phyloP scores from a whole-genome alignment of 805 yeast species.

The Debaryomyces castellii region DNA sequence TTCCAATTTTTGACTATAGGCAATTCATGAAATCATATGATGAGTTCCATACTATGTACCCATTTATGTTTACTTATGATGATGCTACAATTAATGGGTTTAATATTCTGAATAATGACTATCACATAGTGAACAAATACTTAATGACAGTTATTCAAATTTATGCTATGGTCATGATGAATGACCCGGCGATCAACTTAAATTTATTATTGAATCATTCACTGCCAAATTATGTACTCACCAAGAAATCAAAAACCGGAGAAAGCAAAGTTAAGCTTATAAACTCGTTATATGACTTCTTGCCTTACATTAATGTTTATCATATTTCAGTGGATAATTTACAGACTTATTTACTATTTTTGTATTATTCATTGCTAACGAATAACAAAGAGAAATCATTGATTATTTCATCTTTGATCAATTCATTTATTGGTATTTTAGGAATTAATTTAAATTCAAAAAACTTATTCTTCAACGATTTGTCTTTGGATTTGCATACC shows the following conservation, averaged over 20 bases:
- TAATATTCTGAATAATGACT: conserved; percentile 46
- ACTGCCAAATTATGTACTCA: conserved; percentile 27
- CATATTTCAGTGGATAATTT: conserved; percentile 48
- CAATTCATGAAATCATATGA: conserved; percentile 52
- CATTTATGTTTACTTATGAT: conserved; percentile 46
- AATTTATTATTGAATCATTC: conserved; percentile 38
- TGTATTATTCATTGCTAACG: conserved; percentile 46
- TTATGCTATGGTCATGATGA: conserved; percentile 53
- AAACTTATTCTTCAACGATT: conserved; percentile 45
- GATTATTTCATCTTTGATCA: conserved; percentile 37
- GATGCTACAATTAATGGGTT: conserved; percentile 48
- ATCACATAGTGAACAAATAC: conserved; percentile 40
- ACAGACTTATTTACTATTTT: conserved; percentile 49
- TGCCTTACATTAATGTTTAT: conserved; percentile 48
- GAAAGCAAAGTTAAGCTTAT: conserved; percentile 28
- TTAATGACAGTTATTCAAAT: conserved; percentile 47
- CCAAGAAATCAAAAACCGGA: conserved; percentile 19
- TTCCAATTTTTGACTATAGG: conserved; percentile 56
- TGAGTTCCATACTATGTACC: conserved; percentile 47
- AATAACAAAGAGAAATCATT: conserved; percentile 42
- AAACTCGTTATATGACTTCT: conserved; percentile 43
- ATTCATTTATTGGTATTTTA: conserved; percentile 43
- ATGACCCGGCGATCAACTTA: conserved; percentile 45
- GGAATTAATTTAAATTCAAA: conserved; percentile 43
- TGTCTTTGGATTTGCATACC: conserved; percentile 38